Evolutionary conservation across 1,284 basidiomycete species (phyloP).

Genomic region (Coniferiporia weirii): DNA sequence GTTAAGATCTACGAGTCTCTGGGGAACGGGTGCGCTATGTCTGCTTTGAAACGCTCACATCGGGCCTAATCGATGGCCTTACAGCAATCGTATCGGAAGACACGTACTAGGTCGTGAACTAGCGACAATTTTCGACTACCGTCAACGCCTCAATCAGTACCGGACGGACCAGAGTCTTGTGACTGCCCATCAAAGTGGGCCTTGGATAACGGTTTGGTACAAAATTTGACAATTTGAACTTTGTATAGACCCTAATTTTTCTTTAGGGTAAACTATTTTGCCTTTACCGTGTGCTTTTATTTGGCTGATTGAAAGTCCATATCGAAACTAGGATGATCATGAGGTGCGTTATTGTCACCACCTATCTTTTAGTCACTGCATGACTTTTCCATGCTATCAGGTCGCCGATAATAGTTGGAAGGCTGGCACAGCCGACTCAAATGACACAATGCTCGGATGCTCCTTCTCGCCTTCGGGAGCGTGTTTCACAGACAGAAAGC

Average conservation of each 20-base stretch:
- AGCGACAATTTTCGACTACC: conserved; percentile 59
- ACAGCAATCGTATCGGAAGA: conserved; percentile 43
- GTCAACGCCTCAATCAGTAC: conserved; percentile 56
- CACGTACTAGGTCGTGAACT: conserved; percentile 48
- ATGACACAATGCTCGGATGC: conserved; percentile 52
- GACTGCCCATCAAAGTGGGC: conserved; percentile 44
- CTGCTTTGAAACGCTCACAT: neutral
- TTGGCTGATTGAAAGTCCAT: neutral
- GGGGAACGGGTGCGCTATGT: conserved; percentile 36
- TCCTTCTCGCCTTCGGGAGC: conserved; percentile 50
- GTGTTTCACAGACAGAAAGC: conserved; percentile 60
- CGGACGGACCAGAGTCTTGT: conserved; percentile 48
- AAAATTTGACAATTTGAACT: conserved; percentile 14
- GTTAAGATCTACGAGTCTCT: conserved; percentile 48
- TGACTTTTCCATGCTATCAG: conserved; percentile 25
- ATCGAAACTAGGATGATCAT: conserved; percentile 45
- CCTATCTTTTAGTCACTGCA: neutral
- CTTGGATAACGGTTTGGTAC: conserved; percentile 59
- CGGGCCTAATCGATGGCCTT: neutral
- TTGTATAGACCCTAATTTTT: neutral
- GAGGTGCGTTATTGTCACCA: conserved; percentile 30
- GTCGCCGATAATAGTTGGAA: conserved; percentile 63
- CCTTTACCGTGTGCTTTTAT: neutral
- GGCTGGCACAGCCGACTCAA: conserved; percentile 57
- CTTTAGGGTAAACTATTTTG: neutral